Base-by-base conservation (phyloP, 2,329 filamentous ascomycete species). In the Colletotrichum sp. region DNA sequence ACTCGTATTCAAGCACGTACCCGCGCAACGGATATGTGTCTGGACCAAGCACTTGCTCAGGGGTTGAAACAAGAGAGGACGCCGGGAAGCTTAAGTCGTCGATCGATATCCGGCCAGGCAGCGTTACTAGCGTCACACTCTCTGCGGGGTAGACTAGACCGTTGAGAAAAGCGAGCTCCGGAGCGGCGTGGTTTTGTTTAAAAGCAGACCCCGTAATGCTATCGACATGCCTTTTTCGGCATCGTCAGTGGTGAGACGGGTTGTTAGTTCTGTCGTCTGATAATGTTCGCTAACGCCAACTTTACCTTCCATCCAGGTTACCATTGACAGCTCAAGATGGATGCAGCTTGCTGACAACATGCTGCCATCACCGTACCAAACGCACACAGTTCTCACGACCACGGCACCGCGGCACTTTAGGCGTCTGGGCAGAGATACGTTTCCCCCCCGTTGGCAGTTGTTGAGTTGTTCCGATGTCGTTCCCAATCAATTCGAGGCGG, bases 331-430 rank as follows among this genome's bases (percentile, higher is more conserved):
- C 39, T 44, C 8, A 8, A 34, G 5, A n/a, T 13, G 44, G 12
- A 48, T 22, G 44, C 44, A 48, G n/a, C 44, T 48, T 48, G 19
- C 25, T 57, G 55, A 28, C 55, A 57, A 13, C 9, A 13, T 48
- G n/a, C 39, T n/a, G 19, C 39, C 19, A 48, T 48, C 39, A 22
- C 2, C 8, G 28, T 30, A 3, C 28, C 28, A 30, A 30, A 30
- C 2, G 8, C 28, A 30, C 8, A 9, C 28, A 9, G 8, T 9
- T 30, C 28, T 19, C 22, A 25, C 28, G 59, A 32, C 0, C 30
- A 39, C 72, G 72, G 68, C 61, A 67, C 30, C n/a, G 28, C 73
- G 69, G 73, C 69, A 75, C 25, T 39, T 25, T 48, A 57, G 55
- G 55, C 52, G 55, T 44, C 73, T 72, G 63, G 72, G 73, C 69